Evolutionary conservation across 2,329 filamentous ascomycete genomes (phyloP).

Genomic region (Aspergillus sp.): DNA sequence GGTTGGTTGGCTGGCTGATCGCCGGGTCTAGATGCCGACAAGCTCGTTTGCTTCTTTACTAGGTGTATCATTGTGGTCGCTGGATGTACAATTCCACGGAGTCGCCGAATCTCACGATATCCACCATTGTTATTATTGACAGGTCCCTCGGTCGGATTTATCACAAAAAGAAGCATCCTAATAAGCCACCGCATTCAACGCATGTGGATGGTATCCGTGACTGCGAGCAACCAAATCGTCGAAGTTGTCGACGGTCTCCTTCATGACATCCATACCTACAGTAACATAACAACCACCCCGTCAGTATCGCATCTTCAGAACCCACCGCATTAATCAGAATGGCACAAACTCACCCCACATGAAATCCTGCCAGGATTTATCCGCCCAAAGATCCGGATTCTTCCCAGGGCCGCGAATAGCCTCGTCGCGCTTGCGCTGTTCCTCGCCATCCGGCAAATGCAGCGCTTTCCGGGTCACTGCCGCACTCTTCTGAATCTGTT

Average conservation of each 20-base stretch:
- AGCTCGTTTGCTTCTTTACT: too few relatives aligned
- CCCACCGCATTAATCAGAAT: too few relatives aligned
- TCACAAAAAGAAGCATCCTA: background rate
- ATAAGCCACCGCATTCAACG: background rate
- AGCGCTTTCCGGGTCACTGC: background rate
- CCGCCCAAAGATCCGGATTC: background rate
- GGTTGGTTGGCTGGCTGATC: background rate
- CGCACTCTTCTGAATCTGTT: background rate
- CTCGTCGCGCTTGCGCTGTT: slow-evolving; percentile 1
- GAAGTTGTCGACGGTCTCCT: background rate
- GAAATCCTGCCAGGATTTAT: slow-evolving; percentile 1
- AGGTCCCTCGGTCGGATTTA: background rate
- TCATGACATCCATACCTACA: slow-evolving; percentile 2
- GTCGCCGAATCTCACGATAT: background rate
- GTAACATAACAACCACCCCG: background rate
- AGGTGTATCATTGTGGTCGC: too few relatives aligned
- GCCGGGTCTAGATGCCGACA: background rate
- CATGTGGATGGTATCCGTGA: slow-evolving; percentile 1
- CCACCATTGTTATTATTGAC: background rate
- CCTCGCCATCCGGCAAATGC: slow-evolving; percentile 1
- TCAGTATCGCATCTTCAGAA: background rate
- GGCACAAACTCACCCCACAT: background rate
- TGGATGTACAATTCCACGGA: too few relatives aligned
- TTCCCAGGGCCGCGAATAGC: background rate
- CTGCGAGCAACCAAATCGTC: background rate